A percentile compares a stretch with the other conserved stretches of the same genome.
Conservation (phyloP, 441 rosid species). For the Hura crepitans region DNA sequence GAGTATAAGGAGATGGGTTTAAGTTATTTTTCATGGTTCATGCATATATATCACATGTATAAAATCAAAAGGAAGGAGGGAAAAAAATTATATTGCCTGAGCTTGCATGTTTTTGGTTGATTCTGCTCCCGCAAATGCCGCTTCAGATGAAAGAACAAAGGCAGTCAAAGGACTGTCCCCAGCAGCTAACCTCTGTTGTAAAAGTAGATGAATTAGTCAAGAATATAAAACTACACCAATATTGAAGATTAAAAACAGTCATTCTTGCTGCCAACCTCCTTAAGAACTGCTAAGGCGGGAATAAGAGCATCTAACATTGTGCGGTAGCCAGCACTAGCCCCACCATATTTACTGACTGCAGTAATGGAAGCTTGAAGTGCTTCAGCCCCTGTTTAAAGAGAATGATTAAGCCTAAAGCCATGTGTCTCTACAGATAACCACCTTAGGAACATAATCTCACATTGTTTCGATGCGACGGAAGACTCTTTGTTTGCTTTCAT, state of each 20-base stretch:
- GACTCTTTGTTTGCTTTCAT: conserved; percentile 53
- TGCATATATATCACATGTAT: too few relatives aligned
- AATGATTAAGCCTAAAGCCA: conserved; percentile 12
- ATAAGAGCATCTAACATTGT: conserved; percentile 89
- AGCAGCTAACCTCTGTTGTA: conserved; percentile 58
- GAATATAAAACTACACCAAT: conserved; percentile 4
- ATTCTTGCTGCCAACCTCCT: conserved; percentile 47
- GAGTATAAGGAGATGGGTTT: too few relatives aligned
- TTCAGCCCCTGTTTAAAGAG: conserved; percentile 65
- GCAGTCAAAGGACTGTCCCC: conserved; percentile 71
- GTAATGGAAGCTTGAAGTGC: conserved; percentile 77
- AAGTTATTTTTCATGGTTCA: too few relatives aligned
- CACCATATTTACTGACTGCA: conserved; percentile 89
- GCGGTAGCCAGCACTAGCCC: conserved; percentile 86
- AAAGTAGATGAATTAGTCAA: conserved; percentile 20
- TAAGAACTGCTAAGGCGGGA: conserved; percentile 79
- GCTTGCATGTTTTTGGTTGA: conserved; percentile 84
- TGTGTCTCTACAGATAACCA: conserved; percentile 11
- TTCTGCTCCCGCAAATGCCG: conserved; percentile 85
- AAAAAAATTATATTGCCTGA: conserved; percentile 46
- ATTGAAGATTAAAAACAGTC: neutral
- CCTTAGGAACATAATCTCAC: conserved; percentile 44
- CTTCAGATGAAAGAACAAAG: conserved; percentile 74
- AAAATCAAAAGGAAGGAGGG: neutral
- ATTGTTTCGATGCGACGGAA: conserved; percentile 57